phyloP scores from a whole-genome alignment of 768 basidiomycete species.

The Auriscalpium vulgare region DNA sequence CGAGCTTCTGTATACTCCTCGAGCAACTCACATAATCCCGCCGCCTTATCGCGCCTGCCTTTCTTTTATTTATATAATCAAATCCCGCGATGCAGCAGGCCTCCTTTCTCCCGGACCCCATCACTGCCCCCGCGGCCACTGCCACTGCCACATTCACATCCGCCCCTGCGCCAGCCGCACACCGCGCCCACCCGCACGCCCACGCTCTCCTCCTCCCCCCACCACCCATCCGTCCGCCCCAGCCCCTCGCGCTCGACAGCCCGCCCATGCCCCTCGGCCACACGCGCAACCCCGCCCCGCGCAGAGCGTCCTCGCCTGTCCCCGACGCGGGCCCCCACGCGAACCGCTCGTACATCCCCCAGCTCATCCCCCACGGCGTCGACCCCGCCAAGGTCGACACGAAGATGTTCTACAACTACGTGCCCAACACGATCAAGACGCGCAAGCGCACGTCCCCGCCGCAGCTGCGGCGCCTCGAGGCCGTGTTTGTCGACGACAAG shows the following conservation, averaged over 20 bases:
- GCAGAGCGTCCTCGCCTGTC: constrained; percentile 15
- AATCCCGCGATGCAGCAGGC: constrained; percentile 3
- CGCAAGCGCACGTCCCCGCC: constrained; percentile 81
- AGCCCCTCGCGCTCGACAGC: neutral
- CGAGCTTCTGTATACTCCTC: neutral
- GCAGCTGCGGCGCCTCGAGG: constrained; percentile 87
- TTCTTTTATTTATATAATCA: constrained; percentile 9
- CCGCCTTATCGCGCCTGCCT: constrained; percentile 23
- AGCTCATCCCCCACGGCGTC: constrained; percentile 40
- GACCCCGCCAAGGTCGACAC: constrained; percentile 72
- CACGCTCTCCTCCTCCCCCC: neutral
- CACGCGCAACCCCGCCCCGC: constrained; percentile 3
- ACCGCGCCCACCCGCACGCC: constrained; percentile 7
- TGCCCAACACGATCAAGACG: constrained; percentile 91
- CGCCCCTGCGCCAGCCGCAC: neutral
- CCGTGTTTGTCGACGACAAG: constrained; percentile 78
- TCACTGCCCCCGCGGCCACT: constrained; percentile 1
- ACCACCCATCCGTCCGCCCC: neutral
- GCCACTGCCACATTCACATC: neutral
- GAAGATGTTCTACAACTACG: constrained; percentile 81
- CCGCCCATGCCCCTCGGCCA: constrained; percentile 5
- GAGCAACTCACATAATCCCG: neutral
- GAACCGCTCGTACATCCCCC: constrained; percentile 32
- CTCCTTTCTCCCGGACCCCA: neutral
- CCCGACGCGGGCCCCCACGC: constrained; percentile 11